Percentiles rank a stretch among this genome's conserved stretches.
phyloP scores from a whole-genome alignment of 2,329 filamentous ascomycete species.

The Aspergillus tamarii region DNA sequence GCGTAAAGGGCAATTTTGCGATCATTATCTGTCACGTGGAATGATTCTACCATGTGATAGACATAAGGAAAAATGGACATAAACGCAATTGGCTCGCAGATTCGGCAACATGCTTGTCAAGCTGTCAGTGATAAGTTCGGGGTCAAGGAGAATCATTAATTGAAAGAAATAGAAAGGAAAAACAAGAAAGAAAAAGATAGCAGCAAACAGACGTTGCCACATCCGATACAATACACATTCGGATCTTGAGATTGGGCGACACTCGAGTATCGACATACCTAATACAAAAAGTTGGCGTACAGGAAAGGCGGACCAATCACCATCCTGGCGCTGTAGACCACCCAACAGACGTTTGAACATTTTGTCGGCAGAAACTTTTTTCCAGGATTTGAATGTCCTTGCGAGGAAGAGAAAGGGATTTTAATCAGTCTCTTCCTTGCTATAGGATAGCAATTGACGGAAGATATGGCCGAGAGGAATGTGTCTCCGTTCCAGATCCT shows the following conservation, averaged over 20 bases:
- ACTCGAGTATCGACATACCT: slow-evolving; percentile 38
- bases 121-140: slow-evolving; percentile 20
- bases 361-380: slow-evolving; percentile 15
- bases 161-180: background rate
- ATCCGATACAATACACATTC: background rate
- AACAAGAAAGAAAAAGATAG: slow-evolving; percentile 6
- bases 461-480: slow-evolving; percentile 23
- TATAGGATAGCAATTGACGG: slow-evolving; percentile 21
- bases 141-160: background rate
- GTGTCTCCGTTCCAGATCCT: slow-evolving; percentile 32
- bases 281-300: slow-evolving; percentile 58
- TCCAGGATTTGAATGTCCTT: background rate
- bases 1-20: slow-evolving; percentile 87
- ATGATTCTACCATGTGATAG: slow-evolving; percentile 95
- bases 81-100: slow-evolving; percentile 98
- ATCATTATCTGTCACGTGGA: slow-evolving; percentile 77
- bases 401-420: slow-evolving; percentile 15
- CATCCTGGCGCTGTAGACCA: slow-evolving; percentile 36
- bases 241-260: slow-evolving; percentile 20
- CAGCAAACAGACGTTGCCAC: background rate
- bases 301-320: slow-evolving; percentile 55
- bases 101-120: slow-evolving; percentile 77
- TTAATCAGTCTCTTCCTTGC: slow-evolving; percentile 19
- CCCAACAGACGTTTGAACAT: slow-evolving; percentile 41
- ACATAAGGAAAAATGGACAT: slow-evolving; percentile 99